These are phyloP conservation scores for Polychytrium aggregatum DNA, from an alignment of 192 early-diverging fungal genomes.

Conservation along the genomic window DNA sequence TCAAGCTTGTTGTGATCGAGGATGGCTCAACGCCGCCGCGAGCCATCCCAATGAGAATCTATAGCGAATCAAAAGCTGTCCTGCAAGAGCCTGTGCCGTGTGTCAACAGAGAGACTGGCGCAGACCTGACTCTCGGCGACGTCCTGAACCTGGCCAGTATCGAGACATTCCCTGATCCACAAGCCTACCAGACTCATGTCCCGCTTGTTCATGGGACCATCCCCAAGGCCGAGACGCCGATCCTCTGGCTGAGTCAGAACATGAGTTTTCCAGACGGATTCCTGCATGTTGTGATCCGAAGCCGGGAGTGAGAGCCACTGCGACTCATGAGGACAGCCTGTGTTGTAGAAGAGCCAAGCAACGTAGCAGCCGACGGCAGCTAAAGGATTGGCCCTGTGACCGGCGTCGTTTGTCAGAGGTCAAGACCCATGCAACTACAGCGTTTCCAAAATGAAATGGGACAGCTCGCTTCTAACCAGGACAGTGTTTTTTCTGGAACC, in stretches of 20 bases:
- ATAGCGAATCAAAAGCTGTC: constrained; percentile 34
- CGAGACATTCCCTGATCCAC: not conserved
- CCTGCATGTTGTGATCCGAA: constrained; percentile 66
- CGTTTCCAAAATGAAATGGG: too few species aligned
- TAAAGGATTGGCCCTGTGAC: too few species aligned
- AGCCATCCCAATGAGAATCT: not conserved
- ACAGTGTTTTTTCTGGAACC: too few species aligned
- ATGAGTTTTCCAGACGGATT: constrained; percentile 73
- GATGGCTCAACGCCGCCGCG: too few species aligned
- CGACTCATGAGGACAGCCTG: too few species aligned
- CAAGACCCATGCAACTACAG: too few species aligned
- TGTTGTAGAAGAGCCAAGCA: too few species aligned
- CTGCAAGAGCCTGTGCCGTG: constrained; percentile 50
- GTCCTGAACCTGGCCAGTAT: not conserved
- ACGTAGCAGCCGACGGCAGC: too few species aligned
- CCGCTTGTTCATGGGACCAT: constrained; percentile 57
- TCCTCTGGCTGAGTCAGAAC: constrained; percentile 65
- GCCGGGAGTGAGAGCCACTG: too few species aligned
- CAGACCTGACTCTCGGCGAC: not conserved
- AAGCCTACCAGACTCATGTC: not conserved
- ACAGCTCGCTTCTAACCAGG: too few species aligned
- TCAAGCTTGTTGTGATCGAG: constrained; percentile 34
- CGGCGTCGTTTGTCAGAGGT: too few species aligned
- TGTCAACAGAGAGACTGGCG: constrained; percentile 7
- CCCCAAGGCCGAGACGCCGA: constrained; percentile 57